phyloP scores from a whole-genome alignment of 2,329 filamentous ascomycete species.

The Apiospora arundinis region DNA sequence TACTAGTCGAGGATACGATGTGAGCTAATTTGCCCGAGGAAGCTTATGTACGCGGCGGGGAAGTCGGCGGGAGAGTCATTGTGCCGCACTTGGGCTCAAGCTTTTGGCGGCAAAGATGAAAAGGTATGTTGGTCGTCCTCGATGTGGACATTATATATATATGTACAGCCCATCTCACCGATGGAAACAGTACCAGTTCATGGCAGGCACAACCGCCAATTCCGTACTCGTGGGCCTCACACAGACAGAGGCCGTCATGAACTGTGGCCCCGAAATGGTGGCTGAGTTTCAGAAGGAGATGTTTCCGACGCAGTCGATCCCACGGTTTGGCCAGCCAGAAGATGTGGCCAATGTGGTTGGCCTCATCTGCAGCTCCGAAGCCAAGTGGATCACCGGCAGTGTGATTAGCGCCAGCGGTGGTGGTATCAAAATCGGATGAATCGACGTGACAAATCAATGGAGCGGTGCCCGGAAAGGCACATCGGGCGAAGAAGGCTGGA shows the following conservation, averaged over 20 bases:
- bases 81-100: constrained; percentile 44
- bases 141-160: too few relatives aligned
- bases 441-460: not conserved
- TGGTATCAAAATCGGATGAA: constrained; percentile 40
- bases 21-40: not conserved
- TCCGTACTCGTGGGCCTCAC: constrained; percentile 41
- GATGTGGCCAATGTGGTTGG: constrained; percentile 45
- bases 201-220: constrained; percentile 45
- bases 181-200: constrained; percentile 37
- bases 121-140: constrained; percentile 23
- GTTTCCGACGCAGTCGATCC: constrained; percentile 41
- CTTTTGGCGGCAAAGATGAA: constrained; percentile 44
- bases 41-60: constrained; percentile 41
- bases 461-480: constrained; percentile 6
- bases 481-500: too few relatives aligned
- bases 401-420: constrained; percentile 45
- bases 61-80: constrained; percentile 45
- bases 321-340: constrained; percentile 41
- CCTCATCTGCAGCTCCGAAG: constrained; percentile 41
- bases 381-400: constrained; percentile 44
- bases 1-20: not conserved
- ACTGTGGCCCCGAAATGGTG: constrained; percentile 40
- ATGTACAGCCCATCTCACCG: not conserved
- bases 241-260: constrained; percentile 42
- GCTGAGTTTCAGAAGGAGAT: constrained; percentile 42